Percentiles rank a stretch among this genome's conserved stretches.
Conservation (phyloP, 2,329 filamentous ascomycete species). For the Aureobasidium sp. region DNA sequence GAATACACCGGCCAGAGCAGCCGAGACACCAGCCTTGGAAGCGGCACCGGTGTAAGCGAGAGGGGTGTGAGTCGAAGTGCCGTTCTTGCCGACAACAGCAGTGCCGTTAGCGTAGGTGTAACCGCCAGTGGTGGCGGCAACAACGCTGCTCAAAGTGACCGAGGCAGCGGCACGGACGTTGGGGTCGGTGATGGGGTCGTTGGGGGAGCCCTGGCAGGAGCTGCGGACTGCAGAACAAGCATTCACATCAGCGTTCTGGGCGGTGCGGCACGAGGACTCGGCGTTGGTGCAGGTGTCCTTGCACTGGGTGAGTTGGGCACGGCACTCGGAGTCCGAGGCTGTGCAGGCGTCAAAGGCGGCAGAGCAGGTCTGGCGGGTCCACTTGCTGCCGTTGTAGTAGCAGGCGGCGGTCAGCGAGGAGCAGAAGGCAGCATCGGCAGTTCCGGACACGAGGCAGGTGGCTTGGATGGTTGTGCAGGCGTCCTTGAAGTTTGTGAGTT, state of each 20-base stretch:
- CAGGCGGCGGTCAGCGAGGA: not conserved
- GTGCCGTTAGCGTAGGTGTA: not conserved
- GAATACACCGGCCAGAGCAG: slow-evolving; percentile 1
- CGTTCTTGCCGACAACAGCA: not conserved
- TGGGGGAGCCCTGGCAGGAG: not conserved
- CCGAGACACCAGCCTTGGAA: slow-evolving; percentile 6
- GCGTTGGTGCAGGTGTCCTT: not conserved
- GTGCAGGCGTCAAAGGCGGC: not conserved
- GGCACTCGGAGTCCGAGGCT: not conserved
- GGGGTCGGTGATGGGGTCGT: not conserved
- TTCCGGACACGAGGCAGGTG: slow-evolving; percentile 4
- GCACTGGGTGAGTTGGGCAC: not conserved
- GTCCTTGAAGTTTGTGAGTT: slow-evolving; percentile 2
- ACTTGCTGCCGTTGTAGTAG: slow-evolving; percentile 5
- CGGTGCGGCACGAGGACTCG: not conserved
- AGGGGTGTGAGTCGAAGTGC: slow-evolving; percentile 1
- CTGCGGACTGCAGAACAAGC: not conserved
- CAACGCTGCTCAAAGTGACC: not conserved
- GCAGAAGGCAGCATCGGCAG: not conserved
- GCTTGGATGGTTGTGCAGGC: not conserved
- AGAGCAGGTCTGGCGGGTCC: not conserved
- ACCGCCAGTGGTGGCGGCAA: not conserved
- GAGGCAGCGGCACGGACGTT: not conserved
- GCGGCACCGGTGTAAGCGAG: slow-evolving; percentile 9
- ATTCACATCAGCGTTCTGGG: not conserved